Evolutionary conservation across 768 basidiomycete genomes (phyloP), one percentile per base, ranked within the genome.

Genomic region (Boletus reticuloceps): DNA sequence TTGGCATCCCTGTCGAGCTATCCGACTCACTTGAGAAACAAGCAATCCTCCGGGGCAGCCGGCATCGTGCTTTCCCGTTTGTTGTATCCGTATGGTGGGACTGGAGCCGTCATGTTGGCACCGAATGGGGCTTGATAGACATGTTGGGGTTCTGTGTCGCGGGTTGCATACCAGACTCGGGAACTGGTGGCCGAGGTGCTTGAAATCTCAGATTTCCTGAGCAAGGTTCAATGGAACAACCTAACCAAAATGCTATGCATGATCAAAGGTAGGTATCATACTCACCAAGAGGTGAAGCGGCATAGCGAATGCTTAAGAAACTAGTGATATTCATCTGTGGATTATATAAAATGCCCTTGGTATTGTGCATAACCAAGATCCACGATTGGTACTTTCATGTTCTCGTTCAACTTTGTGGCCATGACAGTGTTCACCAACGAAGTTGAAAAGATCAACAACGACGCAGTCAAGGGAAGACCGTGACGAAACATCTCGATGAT

Each of bases 201-300:
- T 61, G 51, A 58, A 62, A 74, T 9, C 73, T 67, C 27, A 64
- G 31, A 2, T 57, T 52, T 29, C 62, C 68, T 69, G 17, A 7
- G 11, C 4, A 10, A 10, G 25, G 8, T 14, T 12, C 13, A 42
- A 9, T 14, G 7, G 49, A 9, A 20, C 7, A 39, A 39, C n/a
- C 5, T n/a, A 13, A n/a, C 17, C 43, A 17, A 3, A 29, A 11
- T 1, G 9, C 16, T 22, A 34, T 19, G 12, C 13, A n/a, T 11
- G 7, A 25, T 36, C 5, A 12, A 20, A 25, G 22, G 19, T 14
- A 34, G 6, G 12, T 29, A 17, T 19, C 6, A 6, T 7, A 53
- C 72, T 25, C 27, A 77, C 80, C 80, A 36, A 73, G 56, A 4
- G 82, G 80, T 29, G 79, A 67, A n/a, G 78, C 78, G 16, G 82